These are phyloP conservation scores for Pyrrhoderma lamaoense DNA, from an alignment of 1,284 basidiomycete species.

Conservation along the genomic window DNA sequence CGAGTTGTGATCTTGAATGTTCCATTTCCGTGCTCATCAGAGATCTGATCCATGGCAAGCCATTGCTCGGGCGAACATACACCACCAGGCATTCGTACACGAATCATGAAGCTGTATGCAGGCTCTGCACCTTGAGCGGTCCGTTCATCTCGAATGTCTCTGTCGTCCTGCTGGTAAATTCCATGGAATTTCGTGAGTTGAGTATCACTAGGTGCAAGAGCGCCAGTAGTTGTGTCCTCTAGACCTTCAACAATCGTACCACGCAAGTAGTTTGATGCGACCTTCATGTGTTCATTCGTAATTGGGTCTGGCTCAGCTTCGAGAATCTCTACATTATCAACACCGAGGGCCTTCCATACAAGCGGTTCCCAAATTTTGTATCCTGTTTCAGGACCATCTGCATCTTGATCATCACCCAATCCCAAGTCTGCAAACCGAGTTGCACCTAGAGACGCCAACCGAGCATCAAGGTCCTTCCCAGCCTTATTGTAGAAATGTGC, in stretches of 20 bases:
- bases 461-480: conserved; percentile 82
- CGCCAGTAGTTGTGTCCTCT: conserved; percentile 80
- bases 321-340: conserved; percentile 82
- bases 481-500: conserved; percentile 98
- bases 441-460: conserved; percentile 71
- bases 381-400: conserved; percentile 92
- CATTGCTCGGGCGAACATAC: conserved; percentile 91
- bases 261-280: conserved; percentile 88
- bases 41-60: conserved; percentile 92
- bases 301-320: conserved; percentile 96
- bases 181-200: conserved; percentile 99
- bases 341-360: conserved; percentile 92
- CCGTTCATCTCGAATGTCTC: conserved; percentile 96
- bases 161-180: conserved; percentile 95
- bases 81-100: conserved; percentile 92
- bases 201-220: conserved; percentile 82
- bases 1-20: conserved; percentile 98
- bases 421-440: conserved; percentile 69
- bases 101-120: conserved; percentile 98
- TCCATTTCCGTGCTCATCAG: conserved; percentile 90
- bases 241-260: conserved; percentile 95
- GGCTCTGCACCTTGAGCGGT: conserved; percentile 91
- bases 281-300: conserved; percentile 99
- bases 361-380: conserved; percentile 93
- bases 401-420: conserved; percentile 95